These are phyloP conservation scores for Babesia sp. DNA, from an alignment of 169 alveolate species.

Conservation along the genomic window DNA sequence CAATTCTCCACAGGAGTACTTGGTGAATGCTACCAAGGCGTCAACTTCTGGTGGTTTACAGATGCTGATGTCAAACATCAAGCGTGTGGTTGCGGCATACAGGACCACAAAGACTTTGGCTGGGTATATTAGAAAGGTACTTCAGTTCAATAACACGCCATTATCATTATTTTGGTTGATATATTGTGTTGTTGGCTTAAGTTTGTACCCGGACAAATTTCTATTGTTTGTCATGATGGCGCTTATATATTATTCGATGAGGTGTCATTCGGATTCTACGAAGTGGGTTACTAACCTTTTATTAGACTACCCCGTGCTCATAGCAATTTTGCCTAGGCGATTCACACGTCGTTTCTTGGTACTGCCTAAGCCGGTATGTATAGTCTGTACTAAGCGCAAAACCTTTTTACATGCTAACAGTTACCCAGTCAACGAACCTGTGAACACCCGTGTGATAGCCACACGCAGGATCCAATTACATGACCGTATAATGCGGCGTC, in stretches of 20 bases:
- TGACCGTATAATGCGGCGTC: neutral
- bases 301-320: slow-evolving; percentile 59
- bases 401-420: slow-evolving; percentile 12
- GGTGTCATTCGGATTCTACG: slow-evolving; percentile 28
- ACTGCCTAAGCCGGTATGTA: slow-evolving; percentile 60
- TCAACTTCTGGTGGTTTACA: slow-evolving; percentile 54
- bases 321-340: slow-evolving; percentile 50
- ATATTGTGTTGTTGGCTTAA: slow-evolving; percentile 32
- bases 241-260: slow-evolving; percentile 27
- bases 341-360: slow-evolving; percentile 25
- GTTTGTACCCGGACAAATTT: slow-evolving; percentile 57
- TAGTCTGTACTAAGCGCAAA: slow-evolving; percentile 51
- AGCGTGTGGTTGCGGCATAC: slow-evolving; percentile 41
- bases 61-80: slow-evolving; percentile 53
- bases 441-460: neutral
- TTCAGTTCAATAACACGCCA: slow-evolving; percentile 31
- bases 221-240: slow-evolving; percentile 33
- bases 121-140: slow-evolving; percentile 31
- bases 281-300: slow-evolving; percentile 11
- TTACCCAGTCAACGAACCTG: slow-evolving; percentile 5
- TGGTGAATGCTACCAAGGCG: slow-evolving; percentile 47
- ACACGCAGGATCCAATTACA: slow-evolving; percentile 4
- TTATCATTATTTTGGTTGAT: slow-evolving; percentile 47
- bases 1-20: slow-evolving; percentile 56
- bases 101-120: slow-evolving; percentile 13